Evolutionary conservation across 2,329 filamentous ascomycete species (phyloP).

Genomic region (Colletotrichum higginsianum): DNA sequence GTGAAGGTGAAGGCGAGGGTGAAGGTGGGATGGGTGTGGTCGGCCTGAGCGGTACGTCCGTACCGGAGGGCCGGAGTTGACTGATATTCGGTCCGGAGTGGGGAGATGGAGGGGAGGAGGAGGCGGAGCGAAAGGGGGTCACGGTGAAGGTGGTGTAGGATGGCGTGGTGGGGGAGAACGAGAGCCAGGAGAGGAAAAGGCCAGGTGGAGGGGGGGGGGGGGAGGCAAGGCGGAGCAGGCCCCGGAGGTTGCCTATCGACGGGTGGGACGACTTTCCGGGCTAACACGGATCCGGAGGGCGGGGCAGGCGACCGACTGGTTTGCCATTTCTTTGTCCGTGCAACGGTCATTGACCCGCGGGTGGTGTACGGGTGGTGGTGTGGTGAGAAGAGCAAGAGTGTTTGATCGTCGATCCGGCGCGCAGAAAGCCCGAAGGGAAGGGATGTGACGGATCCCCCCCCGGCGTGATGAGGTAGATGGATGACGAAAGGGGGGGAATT

Average conservation of each 20-base stretch:
- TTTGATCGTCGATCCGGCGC: background rate
- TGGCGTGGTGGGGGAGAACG: background rate
- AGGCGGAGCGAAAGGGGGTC: background rate
- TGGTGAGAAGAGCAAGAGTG: background rate
- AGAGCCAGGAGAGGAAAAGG: background rate
- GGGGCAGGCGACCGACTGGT: background rate
- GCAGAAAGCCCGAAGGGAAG: background rate
- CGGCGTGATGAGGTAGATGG: background rate
- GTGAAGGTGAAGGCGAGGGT: no score
- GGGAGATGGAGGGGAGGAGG: background rate
- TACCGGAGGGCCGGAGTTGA: constrained; percentile 22
- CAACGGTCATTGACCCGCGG: constrained; percentile 35
- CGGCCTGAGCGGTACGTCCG: constrained; percentile 22
- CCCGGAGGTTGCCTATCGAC: constrained; percentile 7
- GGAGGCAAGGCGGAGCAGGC: background rate
- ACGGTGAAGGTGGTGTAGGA: constrained; percentile 10
- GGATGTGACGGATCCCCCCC: background rate
- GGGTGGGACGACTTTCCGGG: background rate
- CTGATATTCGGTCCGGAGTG: background rate
- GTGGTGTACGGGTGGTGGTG: no score
- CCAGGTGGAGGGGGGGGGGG: background rate
- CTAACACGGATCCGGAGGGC: constrained; percentile 30
- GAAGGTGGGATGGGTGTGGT: no score
- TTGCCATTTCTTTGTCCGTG: constrained; percentile 30
- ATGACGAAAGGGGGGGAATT: background rate